phyloP scores from a whole-genome alignment of 805 yeast genomes.

The Lipomyces anomalus region DNA sequence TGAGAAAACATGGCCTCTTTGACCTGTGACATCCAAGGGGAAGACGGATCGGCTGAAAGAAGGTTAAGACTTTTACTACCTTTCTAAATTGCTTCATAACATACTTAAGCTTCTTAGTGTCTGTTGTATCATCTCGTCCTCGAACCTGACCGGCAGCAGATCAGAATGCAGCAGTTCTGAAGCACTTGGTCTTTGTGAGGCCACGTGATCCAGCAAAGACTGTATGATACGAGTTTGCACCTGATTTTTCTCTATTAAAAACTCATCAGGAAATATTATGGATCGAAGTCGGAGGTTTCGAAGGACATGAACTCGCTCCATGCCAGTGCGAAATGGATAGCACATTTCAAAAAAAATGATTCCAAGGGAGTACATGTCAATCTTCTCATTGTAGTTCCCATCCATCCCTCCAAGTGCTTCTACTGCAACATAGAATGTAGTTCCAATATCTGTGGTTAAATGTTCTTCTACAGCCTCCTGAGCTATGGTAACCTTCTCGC shows the following conservation, averaged over 20 bases:
- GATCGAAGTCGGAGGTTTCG: slow-evolving; percentile 53
- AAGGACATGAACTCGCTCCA: slow-evolving; percentile 83
- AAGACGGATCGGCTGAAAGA: slow-evolving; percentile 65
- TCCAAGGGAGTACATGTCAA: slow-evolving; percentile 93
- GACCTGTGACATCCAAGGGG: slow-evolving; percentile 92
- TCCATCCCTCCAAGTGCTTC: slow-evolving; percentile 55
- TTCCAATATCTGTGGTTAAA: slow-evolving; percentile 88
- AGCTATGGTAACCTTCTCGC: slow-evolving; percentile 13
- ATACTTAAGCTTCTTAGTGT: slow-evolving; percentile 65
- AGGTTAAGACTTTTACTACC: neutral
- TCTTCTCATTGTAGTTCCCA: slow-evolving; percentile 82
- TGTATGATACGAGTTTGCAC: slow-evolving; percentile 65
- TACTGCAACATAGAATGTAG: slow-evolving; percentile 85
- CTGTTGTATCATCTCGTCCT: slow-evolving; percentile 82
- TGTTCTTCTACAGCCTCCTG: slow-evolving; percentile 45
- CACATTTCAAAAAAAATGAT: slow-evolving; percentile 95
- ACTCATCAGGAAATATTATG: slow-evolving; percentile 67
- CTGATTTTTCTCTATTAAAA: slow-evolving; percentile 42
- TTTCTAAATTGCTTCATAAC: neutral
- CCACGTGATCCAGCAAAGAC: slow-evolving; percentile 70
- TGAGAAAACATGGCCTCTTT: slow-evolving; percentile 79
- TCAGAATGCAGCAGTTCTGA: slow-evolving; percentile 70
- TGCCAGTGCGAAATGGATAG: slow-evolving; percentile 74
- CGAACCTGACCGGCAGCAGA: slow-evolving; percentile 78
- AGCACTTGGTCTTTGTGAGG: slow-evolving; percentile 75